A percentile compares a stretch with the other conserved stretches of the same genome.
phyloP scores from a whole-genome alignment of 2,329 filamentous ascomycete species.

The Amylocarpus encephaloides region DNA sequence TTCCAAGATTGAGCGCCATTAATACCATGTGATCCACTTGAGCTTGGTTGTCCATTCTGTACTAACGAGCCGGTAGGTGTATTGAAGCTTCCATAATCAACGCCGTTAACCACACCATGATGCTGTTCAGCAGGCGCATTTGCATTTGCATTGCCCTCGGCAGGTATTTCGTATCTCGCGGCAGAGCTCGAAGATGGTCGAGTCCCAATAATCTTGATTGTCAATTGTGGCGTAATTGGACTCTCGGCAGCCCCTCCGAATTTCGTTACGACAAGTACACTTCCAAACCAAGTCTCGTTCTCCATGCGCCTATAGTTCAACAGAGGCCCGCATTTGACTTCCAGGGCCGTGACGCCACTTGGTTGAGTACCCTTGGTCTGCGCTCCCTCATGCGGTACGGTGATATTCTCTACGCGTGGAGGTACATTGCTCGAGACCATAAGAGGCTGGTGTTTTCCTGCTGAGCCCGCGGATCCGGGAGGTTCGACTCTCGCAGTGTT shows the following conservation, averaged over 20 bases:
- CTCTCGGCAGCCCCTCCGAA: slow-evolving; percentile 58
- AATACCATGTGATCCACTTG: slow-evolving; percentile 8
- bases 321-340: slow-evolving; percentile 66
- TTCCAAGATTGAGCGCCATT: slow-evolving; percentile 11
- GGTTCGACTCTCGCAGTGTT: slow-evolving; percentile 45
- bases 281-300: slow-evolving; percentile 68
- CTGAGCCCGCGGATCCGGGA: slow-evolving; percentile 15
- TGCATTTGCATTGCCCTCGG: slow-evolving; percentile 4
- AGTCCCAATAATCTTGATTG: slow-evolving; percentile 37
- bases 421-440: slow-evolving; percentile 29
- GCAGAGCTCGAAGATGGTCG: slow-evolving; percentile 1
- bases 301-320: slow-evolving; percentile 74
- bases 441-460: slow-evolving; percentile 42
- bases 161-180: background rate
- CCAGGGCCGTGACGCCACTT: slow-evolving; percentile 34
- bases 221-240: slow-evolving; percentile 49
- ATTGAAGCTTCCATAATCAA: slow-evolving; percentile 20
- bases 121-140: slow-evolving; percentile 11
- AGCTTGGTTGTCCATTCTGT: background rate
- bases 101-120: slow-evolving; percentile 27
- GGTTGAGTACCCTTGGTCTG: slow-evolving; percentile 1
- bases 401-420: slow-evolving; percentile 3
- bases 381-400: slow-evolving; percentile 9
- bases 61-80: background rate
- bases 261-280: slow-evolving; percentile 74